A percentile compares a stretch with the other conserved stretches of the same genome.
phyloP scores from a whole-genome alignment of 257 asterid species.

The Datura wrightii region DNA sequence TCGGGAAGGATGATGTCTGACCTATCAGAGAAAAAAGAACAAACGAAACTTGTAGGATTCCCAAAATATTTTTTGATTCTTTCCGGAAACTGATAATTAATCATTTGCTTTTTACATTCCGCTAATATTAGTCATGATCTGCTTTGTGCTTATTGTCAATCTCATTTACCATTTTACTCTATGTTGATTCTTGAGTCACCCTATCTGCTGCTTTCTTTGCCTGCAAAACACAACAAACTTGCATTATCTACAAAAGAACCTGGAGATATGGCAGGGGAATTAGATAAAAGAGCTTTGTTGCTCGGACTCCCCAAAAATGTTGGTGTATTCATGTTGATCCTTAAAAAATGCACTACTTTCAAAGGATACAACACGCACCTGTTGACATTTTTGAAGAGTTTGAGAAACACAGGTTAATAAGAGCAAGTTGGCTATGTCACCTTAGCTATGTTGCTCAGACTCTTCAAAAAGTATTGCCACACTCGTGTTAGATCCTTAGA shows the following conservation, averaged over 20 bases:
- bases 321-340: not conserved
- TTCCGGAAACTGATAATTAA: too few relatives aligned
- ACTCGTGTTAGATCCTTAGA: too few relatives aligned
- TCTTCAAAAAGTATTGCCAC: too few relatives aligned
- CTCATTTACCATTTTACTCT: not conserved
- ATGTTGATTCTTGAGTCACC: slow-evolving; percentile 36
- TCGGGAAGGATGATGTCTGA: too few relatives aligned
- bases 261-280: not conserved
- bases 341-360: not conserved
- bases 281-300: not conserved
- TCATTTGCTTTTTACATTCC: too few relatives aligned
- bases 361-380: not conserved
- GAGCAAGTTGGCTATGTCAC: too few relatives aligned
- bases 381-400: too few relatives aligned
- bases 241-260: not conserved
- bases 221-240: slow-evolving; percentile 37
- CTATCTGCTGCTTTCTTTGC: slow-evolving; percentile 63
- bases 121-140: not conserved
- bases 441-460: too few relatives aligned
- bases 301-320: not conserved
- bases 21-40: too few relatives aligned
- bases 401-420: too few relatives aligned
- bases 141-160: not conserved
- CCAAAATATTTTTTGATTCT: too few relatives aligned
- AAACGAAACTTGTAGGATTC: too few relatives aligned